phyloP scores from a whole-genome alignment of 345 rosid species.

The Citrus sp. region DNA sequence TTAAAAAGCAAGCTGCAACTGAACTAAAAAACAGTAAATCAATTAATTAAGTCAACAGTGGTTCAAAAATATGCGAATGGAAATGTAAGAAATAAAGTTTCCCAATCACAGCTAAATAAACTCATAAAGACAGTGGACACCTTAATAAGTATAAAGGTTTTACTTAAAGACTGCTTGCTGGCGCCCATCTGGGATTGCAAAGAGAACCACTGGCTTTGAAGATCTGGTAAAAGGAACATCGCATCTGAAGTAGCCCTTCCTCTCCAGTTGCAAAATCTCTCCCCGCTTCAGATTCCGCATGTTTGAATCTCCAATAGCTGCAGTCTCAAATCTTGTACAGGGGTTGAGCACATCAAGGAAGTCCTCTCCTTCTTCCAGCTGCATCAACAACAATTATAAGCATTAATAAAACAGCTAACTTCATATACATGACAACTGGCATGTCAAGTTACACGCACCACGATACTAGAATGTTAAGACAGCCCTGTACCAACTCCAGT shows the following conservation, averaged over 20 bases:
- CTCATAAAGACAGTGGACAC: neutral
- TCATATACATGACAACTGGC: neutral
- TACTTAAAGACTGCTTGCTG: constrained; percentile 37
- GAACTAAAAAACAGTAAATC: neutral
- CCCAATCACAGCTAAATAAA: neutral
- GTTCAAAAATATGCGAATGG: neutral
- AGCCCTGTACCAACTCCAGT: neutral
- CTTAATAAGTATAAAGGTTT: neutral
- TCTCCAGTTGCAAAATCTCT: constrained; percentile 80
- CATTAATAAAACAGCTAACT: neutral
- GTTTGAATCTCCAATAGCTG: constrained; percentile 83
- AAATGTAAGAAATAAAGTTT: neutral
- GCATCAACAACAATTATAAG: constrained; percentile 19
- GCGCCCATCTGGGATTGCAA: constrained; percentile 87
- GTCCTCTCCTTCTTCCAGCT: constrained; percentile 88
- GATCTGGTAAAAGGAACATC: constrained; percentile 75
- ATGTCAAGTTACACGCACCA: neutral
- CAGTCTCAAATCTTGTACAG: constrained; percentile 61
- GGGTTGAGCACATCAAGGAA: constrained; percentile 64
- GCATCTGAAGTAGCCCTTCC: constrained; percentile 88
- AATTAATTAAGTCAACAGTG: neutral
- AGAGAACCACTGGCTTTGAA: constrained; percentile 65
- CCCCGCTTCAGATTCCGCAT: constrained; percentile 72
- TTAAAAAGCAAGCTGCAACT: too few relatives aligned
- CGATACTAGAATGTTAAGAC: neutral